Percentiles rank a stretch among this genome's conserved stretches.
These are phyloP conservation scores for Phytophthora idaei DNA, from an alignment of 352 stramenopile genomes.

Conservation along the genomic window DNA sequence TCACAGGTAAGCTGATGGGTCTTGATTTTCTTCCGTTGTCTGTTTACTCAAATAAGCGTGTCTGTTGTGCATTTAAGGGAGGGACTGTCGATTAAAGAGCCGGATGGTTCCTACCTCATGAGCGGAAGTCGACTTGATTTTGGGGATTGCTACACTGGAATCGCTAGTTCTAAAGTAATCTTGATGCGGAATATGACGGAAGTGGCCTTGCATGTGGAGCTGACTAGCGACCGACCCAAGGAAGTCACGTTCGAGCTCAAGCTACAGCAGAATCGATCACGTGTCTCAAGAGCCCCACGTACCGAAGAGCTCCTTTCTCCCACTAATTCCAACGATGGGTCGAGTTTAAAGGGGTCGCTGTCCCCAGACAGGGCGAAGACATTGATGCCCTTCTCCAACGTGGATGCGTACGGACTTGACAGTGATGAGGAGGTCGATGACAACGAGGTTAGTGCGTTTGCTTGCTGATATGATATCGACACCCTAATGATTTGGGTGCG, in stretches of 20 bases:
- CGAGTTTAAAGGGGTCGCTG: slow-evolving; percentile 69
- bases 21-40: background rate
- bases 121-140: slow-evolving; percentile 90
- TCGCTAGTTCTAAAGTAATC: slow-evolving; percentile 83
- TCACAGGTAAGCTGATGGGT: slow-evolving; percentile 55
- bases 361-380: slow-evolving; percentile 66
- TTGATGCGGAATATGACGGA: slow-evolving; percentile 88
- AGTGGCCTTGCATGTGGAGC: slow-evolving; percentile 80
- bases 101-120: slow-evolving; percentile 83
- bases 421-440: slow-evolving; percentile 88
- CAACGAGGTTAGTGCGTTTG: slow-evolving; percentile 62
- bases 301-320: slow-evolving; percentile 73
- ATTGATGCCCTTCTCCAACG: slow-evolving; percentile 58
- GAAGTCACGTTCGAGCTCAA: slow-evolving; percentile 91
- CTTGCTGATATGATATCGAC: background rate
- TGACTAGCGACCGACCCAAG: slow-evolving; percentile 87
- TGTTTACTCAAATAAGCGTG: background rate
- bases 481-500: slow-evolving; percentile 4
- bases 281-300: slow-evolving; percentile 60
- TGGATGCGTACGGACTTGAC: slow-evolving; percentile 70
- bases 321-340: slow-evolving; percentile 74
- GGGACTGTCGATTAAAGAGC: slow-evolving; percentile 86
- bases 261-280: slow-evolving; percentile 71
- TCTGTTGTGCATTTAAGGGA: slow-evolving; percentile 50
- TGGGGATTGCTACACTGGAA: slow-evolving; percentile 87